Evolutionary conservation across 176 grass and related monocot genomes (phyloP).

Genomic region (Triticum monococcum): DNA sequence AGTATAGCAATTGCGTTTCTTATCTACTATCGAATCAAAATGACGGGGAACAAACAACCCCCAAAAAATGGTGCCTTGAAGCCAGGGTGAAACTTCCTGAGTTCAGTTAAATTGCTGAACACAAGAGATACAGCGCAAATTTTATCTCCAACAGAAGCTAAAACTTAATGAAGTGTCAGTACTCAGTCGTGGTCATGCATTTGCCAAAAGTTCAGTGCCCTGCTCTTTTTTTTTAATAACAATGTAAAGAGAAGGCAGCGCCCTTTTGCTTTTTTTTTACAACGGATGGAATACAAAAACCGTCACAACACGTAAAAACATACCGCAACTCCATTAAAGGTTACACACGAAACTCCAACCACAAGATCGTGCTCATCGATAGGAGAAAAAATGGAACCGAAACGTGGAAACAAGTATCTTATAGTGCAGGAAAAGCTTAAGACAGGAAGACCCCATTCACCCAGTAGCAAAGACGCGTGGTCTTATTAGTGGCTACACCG

Average conservation of each 20-base stretch:
- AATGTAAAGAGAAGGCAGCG: neutral
- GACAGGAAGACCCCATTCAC: neutral
- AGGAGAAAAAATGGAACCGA: constrained; percentile 1
- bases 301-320: neutral
- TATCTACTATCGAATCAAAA: too few species aligned
- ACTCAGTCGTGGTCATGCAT: neutral
- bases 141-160: neutral
- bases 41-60: too few species aligned
- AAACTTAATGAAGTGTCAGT: neutral
- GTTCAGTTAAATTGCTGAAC: neutral
- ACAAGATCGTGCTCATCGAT: neutral
- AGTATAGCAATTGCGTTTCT: too few species aligned
- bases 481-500: constrained; percentile 34
- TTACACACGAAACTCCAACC: constrained; percentile 25
- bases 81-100: neutral
- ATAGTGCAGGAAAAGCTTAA: neutral
- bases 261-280: neutral
- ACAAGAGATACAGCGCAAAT: neutral
- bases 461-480: constrained; percentile 9
- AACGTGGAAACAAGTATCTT: neutral
- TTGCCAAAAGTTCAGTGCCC: neutral
- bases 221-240: neutral
- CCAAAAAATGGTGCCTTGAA: too few species aligned
- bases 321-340: neutral
- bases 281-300: neutral